Evolutionary conservation across 1,139 yeast genomes (phyloP).

Genomic region (Yamadazyma songkhlaensis): DNA sequence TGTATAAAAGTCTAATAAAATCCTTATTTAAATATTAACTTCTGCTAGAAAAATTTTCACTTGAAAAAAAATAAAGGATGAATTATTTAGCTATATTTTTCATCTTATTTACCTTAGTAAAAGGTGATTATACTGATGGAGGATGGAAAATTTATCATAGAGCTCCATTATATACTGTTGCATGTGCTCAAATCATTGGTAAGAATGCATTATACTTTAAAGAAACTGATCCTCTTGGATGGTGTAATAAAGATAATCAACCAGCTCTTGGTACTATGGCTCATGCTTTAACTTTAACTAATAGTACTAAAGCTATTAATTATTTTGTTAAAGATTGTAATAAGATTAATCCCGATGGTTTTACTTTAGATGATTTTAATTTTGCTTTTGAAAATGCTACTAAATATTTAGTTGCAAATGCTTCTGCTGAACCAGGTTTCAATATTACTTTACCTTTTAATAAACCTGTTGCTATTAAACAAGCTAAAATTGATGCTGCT

Average conservation of each 20-base stretch:
- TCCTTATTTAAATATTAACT: too few relatives aligned
- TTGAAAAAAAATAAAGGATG: too few relatives aligned
- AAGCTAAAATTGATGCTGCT: slow-evolving; percentile 25
- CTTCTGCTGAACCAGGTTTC: slow-evolving; percentile 26
- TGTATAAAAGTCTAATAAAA: too few relatives aligned
- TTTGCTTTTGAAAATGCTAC: slow-evolving; percentile 41
- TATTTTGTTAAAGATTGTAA: slow-evolving; percentile 21
- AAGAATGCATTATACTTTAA: slow-evolving; percentile 26
- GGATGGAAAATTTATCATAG: slow-evolving; percentile 4
- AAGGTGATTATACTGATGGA: slow-evolving; percentile 6
- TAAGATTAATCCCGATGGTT: slow-evolving; percentile 7
- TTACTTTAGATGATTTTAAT: slow-evolving; percentile 27
- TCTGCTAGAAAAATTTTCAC: too few relatives aligned
- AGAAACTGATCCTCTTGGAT: slow-evolving; percentile 23
- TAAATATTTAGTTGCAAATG: slow-evolving; percentile 19
- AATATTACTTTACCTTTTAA: slow-evolving; percentile 24
- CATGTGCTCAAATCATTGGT: slow-evolving; percentile 13
- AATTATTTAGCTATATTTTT: neutral
- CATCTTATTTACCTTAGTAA: slow-evolving; percentile 1
- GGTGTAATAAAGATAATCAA: slow-evolving; percentile 30
- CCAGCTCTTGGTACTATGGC: slow-evolving; percentile 41
- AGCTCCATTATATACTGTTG: slow-evolving; percentile 5
- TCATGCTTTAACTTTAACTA: slow-evolving; percentile 28
- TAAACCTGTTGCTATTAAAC: slow-evolving; percentile 26
- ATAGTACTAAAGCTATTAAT: slow-evolving; percentile 23